Evolutionary conservation across 345 rosid species (phyloP).

Genomic region (Abelmoschus esculentus): DNA sequence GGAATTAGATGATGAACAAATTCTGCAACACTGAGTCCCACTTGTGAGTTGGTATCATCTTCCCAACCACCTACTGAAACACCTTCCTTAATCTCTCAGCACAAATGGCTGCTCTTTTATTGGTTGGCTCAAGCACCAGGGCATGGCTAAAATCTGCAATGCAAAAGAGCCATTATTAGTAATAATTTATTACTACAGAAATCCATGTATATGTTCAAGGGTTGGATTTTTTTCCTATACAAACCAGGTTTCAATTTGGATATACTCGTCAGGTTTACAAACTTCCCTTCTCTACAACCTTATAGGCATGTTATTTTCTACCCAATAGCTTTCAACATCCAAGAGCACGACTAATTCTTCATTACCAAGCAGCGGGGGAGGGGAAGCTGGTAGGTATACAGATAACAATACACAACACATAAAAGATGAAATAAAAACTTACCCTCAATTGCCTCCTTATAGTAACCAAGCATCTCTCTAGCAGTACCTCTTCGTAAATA

Average conservation of each 20-base stretch:
- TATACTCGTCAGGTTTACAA: too few relatives aligned
- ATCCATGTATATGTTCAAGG: too few relatives aligned
- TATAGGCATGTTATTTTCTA: too few relatives aligned
- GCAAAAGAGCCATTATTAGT: not conserved
- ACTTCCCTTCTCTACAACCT: too few relatives aligned
- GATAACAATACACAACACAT: not conserved
- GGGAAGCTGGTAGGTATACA: too few relatives aligned
- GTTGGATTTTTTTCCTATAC: too few relatives aligned
- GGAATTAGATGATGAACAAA: not conserved
- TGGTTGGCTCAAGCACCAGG: conserved; percentile 90
- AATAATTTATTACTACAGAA: not conserved
- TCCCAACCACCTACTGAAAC: conserved; percentile 26
- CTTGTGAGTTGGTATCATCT: not conserved
- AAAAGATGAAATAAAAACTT: not conserved
- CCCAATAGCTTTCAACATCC: too few relatives aligned
- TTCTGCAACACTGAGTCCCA: not conserved
- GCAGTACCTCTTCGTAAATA: conserved; percentile 95
- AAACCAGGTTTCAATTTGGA: too few relatives aligned
- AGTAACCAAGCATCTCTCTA: conserved; percentile 73
- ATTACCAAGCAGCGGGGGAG: too few relatives aligned
- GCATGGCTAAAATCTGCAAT: conserved; percentile 76
- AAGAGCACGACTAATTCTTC: too few relatives aligned
- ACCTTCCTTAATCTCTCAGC: conserved; percentile 69
- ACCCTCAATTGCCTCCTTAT: conserved; percentile 89
- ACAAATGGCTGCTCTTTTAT: conserved; percentile 69